Conservation (phyloP, 257 asterid species). For the Echites panduratus region DNA sequence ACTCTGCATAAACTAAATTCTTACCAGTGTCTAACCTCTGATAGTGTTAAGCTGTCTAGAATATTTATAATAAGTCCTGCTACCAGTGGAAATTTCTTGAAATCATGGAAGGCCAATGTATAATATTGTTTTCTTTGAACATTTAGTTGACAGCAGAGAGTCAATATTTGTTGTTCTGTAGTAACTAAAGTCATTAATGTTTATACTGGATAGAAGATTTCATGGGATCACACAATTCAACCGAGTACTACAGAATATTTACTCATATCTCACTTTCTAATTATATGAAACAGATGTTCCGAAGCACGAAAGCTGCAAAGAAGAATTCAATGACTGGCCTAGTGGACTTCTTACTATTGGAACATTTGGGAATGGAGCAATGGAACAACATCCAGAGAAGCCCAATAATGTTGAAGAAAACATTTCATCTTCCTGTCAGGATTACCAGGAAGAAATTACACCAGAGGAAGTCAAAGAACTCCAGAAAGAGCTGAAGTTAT, state of each 20-base stretch:
- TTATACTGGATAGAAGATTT: too few relatives aligned
- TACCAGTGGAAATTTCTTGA: background rate
- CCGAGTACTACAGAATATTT: too few relatives aligned
- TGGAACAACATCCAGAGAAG: slow-evolving; percentile 25
- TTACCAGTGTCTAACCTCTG: too few relatives aligned
- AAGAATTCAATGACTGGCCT: slow-evolving; percentile 81
- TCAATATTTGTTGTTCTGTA: background rate
- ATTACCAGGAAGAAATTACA: slow-evolving; percentile 13
- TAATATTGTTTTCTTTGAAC: background rate
- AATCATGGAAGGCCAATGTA: background rate
- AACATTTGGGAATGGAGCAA: slow-evolving; percentile 54
- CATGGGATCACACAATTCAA: too few relatives aligned
- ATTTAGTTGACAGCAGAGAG: background rate
- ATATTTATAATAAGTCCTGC: too few relatives aligned
- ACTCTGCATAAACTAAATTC: too few relatives aligned
- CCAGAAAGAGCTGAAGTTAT: slow-evolving; percentile 28
- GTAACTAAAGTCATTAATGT: too few relatives aligned
- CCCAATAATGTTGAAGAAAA: slow-evolving; percentile 10
- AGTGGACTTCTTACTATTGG: slow-evolving; percentile 67
- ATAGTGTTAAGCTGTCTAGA: too few relatives aligned
- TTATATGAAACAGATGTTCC: slow-evolving; percentile 15
- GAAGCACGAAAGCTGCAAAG: slow-evolving; percentile 34
- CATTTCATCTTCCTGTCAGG: slow-evolving; percentile 9
- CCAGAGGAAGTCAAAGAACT: slow-evolving; percentile 31
- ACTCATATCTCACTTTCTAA: background rate